Base-by-base conservation (phyloP, 2,329 filamentous ascomycete species). In the Diaporthe destruens region DNA sequence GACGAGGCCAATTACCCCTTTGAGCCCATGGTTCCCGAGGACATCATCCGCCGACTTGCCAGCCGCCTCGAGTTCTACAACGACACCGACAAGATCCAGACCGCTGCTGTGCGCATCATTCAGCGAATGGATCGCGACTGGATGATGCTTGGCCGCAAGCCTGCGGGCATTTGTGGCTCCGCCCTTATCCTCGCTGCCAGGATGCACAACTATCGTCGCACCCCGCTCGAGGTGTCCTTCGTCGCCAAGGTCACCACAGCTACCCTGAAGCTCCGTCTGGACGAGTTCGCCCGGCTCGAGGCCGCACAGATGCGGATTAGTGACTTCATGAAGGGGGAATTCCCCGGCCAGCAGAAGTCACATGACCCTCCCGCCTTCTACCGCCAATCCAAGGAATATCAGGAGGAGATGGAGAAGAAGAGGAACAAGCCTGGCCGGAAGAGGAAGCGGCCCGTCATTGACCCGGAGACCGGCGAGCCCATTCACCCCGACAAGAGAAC, bases 161-260 rank as follows among this genome's bases (percentile, higher is more conserved):
- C 96, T 20, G 96, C 96, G 8, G 96, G 96, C 76, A 92, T 98
- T 70, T 98, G 95, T 81, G 96, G 96, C 74, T 96, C 96, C 16
- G 97, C 95, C 76, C 88, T 99, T 61, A 93, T 99, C 74, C 92
- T 99, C 81, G 96, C 96, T 8, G 96, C 96, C 11, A 93, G 96
- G 68, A 98, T 98, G 93, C 97, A 98, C 87, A 98, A 98, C 82
- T 99, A 97, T 80, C 93, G 96, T 56, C 92, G 96, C 23, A 98
- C 95, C 0, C 91, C 97, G 16, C 90, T 95, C 39, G 96, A 99
- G 82, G 93, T 99, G 11, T 96, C 98, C n/a, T 98, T 98, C 80
- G 94, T 98, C 49, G 96, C 98, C 80, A 98, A 98, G 80, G 95
- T 98, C 66, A 97, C 95, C 54, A 97, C 97, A 76, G 89, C 94